phyloP scores from a whole-genome alignment of 495 filamentous ascomycete species.

The Lasiosphaeriaceae sp. region DNA sequence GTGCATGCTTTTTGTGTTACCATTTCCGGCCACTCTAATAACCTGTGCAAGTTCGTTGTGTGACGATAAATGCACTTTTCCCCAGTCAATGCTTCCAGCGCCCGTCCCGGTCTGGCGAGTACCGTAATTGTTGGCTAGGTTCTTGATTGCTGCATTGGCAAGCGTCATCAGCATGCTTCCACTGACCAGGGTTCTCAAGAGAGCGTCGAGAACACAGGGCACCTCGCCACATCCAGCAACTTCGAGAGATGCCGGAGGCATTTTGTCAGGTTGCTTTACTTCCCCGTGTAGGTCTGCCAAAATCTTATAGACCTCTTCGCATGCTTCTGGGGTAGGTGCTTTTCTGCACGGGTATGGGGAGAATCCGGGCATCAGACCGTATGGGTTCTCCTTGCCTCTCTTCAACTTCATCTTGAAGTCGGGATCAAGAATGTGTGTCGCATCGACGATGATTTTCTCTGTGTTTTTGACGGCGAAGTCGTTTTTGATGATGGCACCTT shows the following conservation, averaged over 20 bases:
- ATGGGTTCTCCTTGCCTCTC: constrained; percentile 39
- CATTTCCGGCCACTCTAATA: constrained; percentile 70
- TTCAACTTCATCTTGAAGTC: constrained; percentile 23
- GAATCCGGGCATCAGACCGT: constrained; percentile 44
- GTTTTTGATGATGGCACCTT: neutral
- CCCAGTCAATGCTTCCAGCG: constrained; percentile 81
- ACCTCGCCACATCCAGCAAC: constrained; percentile 92
- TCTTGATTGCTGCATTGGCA: constrained; percentile 65
- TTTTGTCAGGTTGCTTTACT: constrained; percentile 58
- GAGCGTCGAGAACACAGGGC: constrained; percentile 82
- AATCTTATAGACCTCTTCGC: constrained; percentile 67
- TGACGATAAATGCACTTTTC: constrained; percentile 65
- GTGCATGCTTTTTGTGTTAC: constrained; percentile 61
- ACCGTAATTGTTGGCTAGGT: constrained; percentile 68
- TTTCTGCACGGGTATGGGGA: constrained; percentile 67
- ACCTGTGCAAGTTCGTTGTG: constrained; percentile 63
- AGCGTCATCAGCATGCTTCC: constrained; percentile 67
- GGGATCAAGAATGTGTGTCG: constrained; percentile 16
- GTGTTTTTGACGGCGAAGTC: neutral
- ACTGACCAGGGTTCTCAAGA: constrained; percentile 78
- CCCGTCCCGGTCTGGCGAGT: constrained; percentile 33
- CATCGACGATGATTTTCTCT: constrained; percentile 12
- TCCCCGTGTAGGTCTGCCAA: constrained; percentile 65
- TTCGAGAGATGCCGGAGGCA: constrained; percentile 73
- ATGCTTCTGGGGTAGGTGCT: constrained; percentile 68